Evolutionary conservation across 2,329 filamentous ascomycete genomes (phyloP).

Genomic region (Monilinia polystroma): DNA sequence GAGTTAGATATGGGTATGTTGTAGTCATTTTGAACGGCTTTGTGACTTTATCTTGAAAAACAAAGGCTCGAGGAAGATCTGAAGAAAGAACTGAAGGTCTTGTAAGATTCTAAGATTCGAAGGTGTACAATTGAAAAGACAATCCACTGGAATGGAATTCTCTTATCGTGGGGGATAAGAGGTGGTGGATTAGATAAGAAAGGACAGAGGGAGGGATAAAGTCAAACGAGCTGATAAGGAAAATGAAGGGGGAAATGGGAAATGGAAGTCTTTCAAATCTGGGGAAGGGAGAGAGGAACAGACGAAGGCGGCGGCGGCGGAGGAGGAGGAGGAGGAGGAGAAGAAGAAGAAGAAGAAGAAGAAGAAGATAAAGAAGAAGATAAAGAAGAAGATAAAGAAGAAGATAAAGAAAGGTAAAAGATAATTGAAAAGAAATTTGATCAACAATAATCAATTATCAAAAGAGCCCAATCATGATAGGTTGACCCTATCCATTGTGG

Average conservation of each 20-base stretch:
- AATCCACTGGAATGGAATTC: not conserved
- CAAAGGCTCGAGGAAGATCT: not conserved
- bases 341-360: too few species aligned
- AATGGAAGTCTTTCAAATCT: too few species aligned
- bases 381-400: not conserved
- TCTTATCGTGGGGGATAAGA: constrained; percentile 22
- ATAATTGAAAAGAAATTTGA: not conserved
- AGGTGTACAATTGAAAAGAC: not conserved
- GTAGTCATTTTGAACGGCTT: constrained; percentile 29
- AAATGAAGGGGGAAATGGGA: constrained; percentile 15
- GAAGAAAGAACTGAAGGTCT: constrained; percentile 1
- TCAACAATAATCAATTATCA: not conserved
- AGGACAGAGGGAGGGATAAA: not conserved
- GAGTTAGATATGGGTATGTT: constrained; percentile 36
- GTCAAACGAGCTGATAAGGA: constrained; percentile 12
- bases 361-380: too few species aligned
- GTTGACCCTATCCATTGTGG: constrained; percentile 9
- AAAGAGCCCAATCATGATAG: constrained; percentile 13
- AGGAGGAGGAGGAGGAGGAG: too few species aligned
- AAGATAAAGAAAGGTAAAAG: not conserved
- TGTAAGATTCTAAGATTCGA: not conserved
- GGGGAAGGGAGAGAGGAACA: not conserved
- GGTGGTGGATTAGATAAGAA: constrained; percentile 14
- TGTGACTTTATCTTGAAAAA: not conserved
- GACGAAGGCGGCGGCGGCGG: too few species aligned